Evolutionary conservation across 306 rosid genomes (phyloP).

Genomic region (Ammopiptanthus mongolicus): DNA sequence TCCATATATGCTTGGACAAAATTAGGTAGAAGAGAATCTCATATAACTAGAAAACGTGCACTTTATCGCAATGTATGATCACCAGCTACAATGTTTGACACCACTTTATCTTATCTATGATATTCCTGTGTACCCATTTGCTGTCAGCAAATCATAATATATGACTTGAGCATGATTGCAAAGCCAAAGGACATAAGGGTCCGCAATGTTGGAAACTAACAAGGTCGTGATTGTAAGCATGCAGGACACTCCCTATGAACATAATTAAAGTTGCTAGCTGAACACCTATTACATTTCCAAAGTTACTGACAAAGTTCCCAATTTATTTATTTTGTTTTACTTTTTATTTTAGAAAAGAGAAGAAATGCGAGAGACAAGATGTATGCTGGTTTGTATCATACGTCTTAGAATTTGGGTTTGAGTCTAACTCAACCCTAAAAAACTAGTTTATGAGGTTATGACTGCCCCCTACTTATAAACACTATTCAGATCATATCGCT

Average conservation of each 20-base stretch:
- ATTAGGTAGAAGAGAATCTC: constrained; percentile 1
- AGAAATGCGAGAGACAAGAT: neutral
- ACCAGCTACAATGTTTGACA: constrained; percentile 25
- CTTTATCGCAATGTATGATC: constrained; percentile 7
- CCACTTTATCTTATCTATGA: neutral
- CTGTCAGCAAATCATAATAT: constrained; percentile 21
- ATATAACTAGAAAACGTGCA: constrained; percentile 12
- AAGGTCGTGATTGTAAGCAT: constrained; percentile 41
- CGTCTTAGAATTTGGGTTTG: too few relatives aligned
- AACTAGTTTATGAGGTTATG: too few relatives aligned
- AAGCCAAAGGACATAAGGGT: constrained; percentile 36
- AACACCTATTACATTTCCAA: constrained; percentile 30
- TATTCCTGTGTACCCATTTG: constrained; percentile 7
- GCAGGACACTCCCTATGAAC: constrained; percentile 39
- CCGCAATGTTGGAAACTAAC: constrained; percentile 44
- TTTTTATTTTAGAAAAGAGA: neutral
- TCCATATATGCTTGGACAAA: constrained; percentile 22
- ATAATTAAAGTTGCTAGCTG: constrained; percentile 35
- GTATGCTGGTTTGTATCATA: neutral
- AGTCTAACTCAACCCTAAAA: too few relatives aligned
- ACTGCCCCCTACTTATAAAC: too few relatives aligned
- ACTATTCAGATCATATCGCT: too few relatives aligned
- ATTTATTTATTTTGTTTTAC: neutral
- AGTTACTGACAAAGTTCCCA: constrained; percentile 22
- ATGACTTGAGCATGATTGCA: constrained; percentile 22